Base-by-base conservation (phyloP, 169 alveolate genomes). In the Cryptosporidium meleagridis region DNA sequence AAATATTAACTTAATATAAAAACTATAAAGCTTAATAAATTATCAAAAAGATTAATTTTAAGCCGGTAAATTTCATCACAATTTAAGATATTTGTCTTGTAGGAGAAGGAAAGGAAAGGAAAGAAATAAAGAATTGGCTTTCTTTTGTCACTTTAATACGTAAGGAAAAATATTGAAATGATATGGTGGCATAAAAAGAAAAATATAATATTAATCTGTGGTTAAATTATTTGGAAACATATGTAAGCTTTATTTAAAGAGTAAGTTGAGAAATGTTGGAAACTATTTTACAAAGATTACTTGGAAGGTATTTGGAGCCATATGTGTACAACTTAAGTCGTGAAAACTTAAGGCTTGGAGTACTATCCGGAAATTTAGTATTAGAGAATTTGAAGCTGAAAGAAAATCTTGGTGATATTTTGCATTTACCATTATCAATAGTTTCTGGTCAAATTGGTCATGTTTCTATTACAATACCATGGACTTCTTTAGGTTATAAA, bases 301-400 rank as follows among this genome's bases (percentile, higher is more conserved):
- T 80, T 16, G 89, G 89, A 23, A 80, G 89, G 39, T 80, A 80
- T 62, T 80, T 80, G 75, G 89, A 80, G 8, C 89, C 89, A 44
- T 80, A 80, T 65, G 89, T 80, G n/a, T 80, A 80, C 26, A 80
- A 80, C 37, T 62, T 80, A 35, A 80, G 89, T 62, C 73, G 89
- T 14, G 89, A 80, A n/a, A 80, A 80, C 44, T 62, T 80, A 58
- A 80, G 89, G 23, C 67, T 80, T 51, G 89, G 89, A 39, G 89
- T 80, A 21, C 45, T 80, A 14, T 80, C 89, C 14, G 89, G 89
- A 23, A 80, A 80, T 51, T 45, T 80, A 51, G 89, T 80, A 16
- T 62, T 80, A 41, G 89, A 80, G 53, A 80, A 80, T 29, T 31
- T 80, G 35, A 80, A 65, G 10, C 52, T 80, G 29, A 80, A 80